These are phyloP conservation scores for Eutypella sp. DNA, from an alignment of 2,329 filamentous ascomycete genomes.

Conservation along the genomic window DNA sequence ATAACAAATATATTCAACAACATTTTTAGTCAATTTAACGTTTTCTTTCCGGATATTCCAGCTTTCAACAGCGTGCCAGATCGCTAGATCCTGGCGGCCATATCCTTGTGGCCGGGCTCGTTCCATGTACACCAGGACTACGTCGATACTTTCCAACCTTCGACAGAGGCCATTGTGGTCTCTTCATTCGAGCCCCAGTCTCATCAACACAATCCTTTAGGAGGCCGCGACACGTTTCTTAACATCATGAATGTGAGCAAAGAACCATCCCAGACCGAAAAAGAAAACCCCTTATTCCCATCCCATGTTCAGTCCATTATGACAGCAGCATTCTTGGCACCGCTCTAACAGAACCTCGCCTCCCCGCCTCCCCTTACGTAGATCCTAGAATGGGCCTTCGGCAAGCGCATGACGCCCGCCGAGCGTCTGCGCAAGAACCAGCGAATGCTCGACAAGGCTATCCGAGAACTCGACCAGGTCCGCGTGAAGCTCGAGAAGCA, in stretches of 20 bases:
- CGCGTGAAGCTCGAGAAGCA: conserved; percentile 95
- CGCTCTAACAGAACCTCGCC: too few species aligned
- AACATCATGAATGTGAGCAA: conserved; percentile 1
- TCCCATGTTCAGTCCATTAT: not conserved
- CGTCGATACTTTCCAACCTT: too few species aligned
- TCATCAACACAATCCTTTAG: not conserved
- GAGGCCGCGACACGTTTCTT: too few species aligned
- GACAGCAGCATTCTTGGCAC: not conserved
- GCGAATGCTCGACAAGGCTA: conserved; percentile 92
- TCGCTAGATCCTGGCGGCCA: too few species aligned
- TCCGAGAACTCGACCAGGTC: conserved; percentile 92
- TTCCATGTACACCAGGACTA: too few species aligned
- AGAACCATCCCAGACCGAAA: too few species aligned
- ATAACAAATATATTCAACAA: too few species aligned
- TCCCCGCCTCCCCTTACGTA: too few species aligned
- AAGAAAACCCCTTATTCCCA: not conserved
- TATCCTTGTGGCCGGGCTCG: too few species aligned
- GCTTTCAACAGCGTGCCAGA: too few species aligned
- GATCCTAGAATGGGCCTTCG: conserved; percentile 97
- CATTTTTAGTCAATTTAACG: too few species aligned
- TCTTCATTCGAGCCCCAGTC: not conserved
- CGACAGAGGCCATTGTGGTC: not conserved
- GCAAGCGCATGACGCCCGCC: conserved; percentile 96
- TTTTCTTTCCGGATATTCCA: too few species aligned
- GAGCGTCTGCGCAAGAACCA: conserved; percentile 92